phyloP scores from a whole-genome alignment of 495 filamentous ascomycete species.

The Tuber borchii region DNA sequence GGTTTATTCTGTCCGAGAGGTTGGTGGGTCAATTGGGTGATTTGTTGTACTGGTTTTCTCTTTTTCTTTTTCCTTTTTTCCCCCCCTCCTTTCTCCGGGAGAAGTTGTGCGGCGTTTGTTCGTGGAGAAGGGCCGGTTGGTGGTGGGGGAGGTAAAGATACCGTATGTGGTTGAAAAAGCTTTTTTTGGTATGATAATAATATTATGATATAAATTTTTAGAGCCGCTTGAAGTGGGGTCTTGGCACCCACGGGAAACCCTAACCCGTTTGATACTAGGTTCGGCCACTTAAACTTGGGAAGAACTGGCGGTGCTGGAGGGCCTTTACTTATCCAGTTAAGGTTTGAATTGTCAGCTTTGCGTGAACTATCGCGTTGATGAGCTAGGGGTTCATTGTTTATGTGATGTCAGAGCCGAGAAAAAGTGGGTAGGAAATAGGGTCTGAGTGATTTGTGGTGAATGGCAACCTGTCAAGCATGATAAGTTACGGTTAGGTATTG shows the following conservation, averaged over 20 bases:
- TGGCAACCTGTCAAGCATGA: too few relatives aligned
- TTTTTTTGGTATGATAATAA: slow-evolving; percentile 13
- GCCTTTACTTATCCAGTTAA: not conserved
- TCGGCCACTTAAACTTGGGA: not conserved
- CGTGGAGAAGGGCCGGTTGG: not conserved
- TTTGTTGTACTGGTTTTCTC: not conserved
- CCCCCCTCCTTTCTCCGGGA: not conserved
- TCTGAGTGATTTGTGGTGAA: not conserved
- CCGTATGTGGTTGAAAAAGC: not conserved
- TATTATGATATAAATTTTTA: slow-evolving; percentile 22
- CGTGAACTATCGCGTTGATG: not conserved
- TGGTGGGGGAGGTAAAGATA: not conserved
- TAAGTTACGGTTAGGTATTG: too few relatives aligned
- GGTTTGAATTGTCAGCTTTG: too few relatives aligned
- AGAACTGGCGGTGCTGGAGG: not conserved
- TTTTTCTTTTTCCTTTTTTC: not conserved
- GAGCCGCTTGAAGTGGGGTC: slow-evolving; percentile 17
- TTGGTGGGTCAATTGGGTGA: not conserved
- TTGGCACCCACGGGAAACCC: not conserved
- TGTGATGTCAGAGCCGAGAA: not conserved
- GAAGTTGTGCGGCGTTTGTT: not conserved
- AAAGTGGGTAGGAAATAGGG: not conserved
- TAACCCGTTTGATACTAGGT: not conserved
- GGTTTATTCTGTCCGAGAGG: not conserved
- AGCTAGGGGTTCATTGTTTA: not conserved